Evolutionary conservation across 2,329 filamentous ascomycete genomes (phyloP), one percentile per base, ranked within the genome.

Genomic region (Cladosporium halotolerans): DNA sequence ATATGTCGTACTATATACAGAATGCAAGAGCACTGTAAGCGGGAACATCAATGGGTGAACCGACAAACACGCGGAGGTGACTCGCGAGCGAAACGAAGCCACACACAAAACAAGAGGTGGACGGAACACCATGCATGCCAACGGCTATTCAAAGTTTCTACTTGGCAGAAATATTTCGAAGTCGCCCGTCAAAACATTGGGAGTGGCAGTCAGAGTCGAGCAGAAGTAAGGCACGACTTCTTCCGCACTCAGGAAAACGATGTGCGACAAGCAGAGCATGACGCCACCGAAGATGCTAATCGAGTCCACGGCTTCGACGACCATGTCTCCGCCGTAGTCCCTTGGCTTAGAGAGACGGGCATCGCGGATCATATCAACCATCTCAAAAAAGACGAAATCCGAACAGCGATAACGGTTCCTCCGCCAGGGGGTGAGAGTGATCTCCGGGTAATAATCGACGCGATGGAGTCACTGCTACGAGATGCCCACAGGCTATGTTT

Each of bases 311-410:
- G 46, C 9, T 57, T 57, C 32, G 40, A 54, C 18, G 18, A 34
- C 13, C 46, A 57, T 47, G 16, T 28, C 3, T 54, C 45, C 1
- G 16, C 52, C 11, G 46, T 57, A 1, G 45, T 57, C 2, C 55
- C 52, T 8, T 57, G 42, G 52, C 18, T 57, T 1, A 46, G 46
- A 34, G 42, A 45, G 14, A 57, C 41, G 13, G 55, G 52, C 34
- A 55, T 54, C 19, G 46, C 28, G 7, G 41, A 57, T 5, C 46
- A 57, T 13, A 18, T 55, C 7, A 3, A 38, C 1, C 13, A 28
- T 1, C 43, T 54, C 3, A 52, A 50, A 19, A 57, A 51, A 32
- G 55, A 57, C 43, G 52, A 57, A 10, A 57, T 57, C 32, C 28
- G 42, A 33, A 19, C 45, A 18, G 45, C 52, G 11, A 46, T 57